Base-by-base conservation (phyloP, 345 rosid species). In the Draba incana region DNA sequence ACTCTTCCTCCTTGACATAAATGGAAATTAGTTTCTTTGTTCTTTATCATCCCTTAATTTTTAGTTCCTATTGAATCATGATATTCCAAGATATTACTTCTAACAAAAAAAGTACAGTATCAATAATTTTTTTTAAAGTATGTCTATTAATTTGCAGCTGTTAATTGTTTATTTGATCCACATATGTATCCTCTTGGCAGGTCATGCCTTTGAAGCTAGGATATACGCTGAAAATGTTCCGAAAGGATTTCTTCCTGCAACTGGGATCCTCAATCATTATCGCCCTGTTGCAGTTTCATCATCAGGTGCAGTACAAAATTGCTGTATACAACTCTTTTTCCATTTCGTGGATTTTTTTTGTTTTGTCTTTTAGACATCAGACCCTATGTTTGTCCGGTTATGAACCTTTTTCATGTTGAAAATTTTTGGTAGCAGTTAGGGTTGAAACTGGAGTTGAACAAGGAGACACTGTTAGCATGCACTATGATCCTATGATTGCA, bases 401-500 rank as follows among this genome's bases (percentile, higher is more conserved):
- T 28, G 31, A 39, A 39, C 20, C 23, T 38, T 77, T 68, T 62
- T 69, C 49, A 50, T 65, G 54, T 60, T 35, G 69, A 8, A 51
- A 23, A 8, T 61, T 49, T 28, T 45, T 11, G 72, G 66, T 68
- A 10, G 54, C 84, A 87, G 96, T 93, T 67, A 82, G 95, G 71
- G 94, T 93, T 64, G 96, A 90, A 81, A 93, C 97, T 73, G 98
- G 97, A 66, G 96, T 93, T 62, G 84, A 84, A 77, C 89, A 88
- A 79, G 97, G 98, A 68, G 96, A 93, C 73, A 77, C 77, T 70
- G 92, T 93, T 64, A 93, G 91, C 90, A 88, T 88, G 98, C 98
- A 93, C 74, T 93, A 90, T 75, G 98, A 93, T 85, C 98, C 98
- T 54, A 88, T 93, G 97, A 93, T 90, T 79, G 98, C 98, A 49